Evolutionary conservation across 164 flowering plant species (phyloP).

Genomic region (Cinnamomum chago): DNA sequence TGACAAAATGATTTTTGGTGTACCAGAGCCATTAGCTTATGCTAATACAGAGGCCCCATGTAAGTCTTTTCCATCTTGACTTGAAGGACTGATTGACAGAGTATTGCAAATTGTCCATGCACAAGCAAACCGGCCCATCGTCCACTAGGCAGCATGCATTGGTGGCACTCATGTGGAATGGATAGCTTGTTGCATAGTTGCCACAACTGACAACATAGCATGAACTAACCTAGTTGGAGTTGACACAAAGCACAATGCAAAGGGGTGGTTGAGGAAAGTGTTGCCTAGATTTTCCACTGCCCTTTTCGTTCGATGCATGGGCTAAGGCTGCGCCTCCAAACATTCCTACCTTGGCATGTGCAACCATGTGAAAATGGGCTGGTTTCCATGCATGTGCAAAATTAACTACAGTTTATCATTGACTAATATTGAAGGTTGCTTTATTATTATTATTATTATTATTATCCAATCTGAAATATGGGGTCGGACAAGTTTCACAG

Average conservation of each 20-base stretch:
- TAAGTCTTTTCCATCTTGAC: constrained; percentile 4
- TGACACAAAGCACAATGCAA: too few relatives aligned
- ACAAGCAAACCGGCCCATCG: neutral
- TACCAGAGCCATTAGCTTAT: constrained; percentile 1
- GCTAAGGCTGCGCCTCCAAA: too few relatives aligned
- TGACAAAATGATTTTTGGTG: constrained; percentile 27
- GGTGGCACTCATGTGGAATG: too few relatives aligned
- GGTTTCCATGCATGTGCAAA: neutral
- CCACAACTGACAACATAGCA: too few relatives aligned
- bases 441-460: too few relatives aligned
- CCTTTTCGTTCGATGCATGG: too few relatives aligned
- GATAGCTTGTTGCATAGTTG: too few relatives aligned
- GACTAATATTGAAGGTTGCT: neutral
- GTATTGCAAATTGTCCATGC: neutral
- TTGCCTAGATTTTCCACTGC: too few relatives aligned
- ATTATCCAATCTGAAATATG: neutral
- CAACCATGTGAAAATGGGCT: neutral
- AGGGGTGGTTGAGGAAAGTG: too few relatives aligned
- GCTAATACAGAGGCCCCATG: constrained; percentile 4
- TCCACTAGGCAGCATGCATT: too few relatives aligned
- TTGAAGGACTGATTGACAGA: neutral
- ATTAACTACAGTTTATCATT: neutral
- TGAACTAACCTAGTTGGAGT: too few relatives aligned
- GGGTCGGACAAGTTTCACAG: too few relatives aligned
- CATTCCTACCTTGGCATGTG: neutral